Evolutionary conservation across 2,329 filamentous ascomycete species (phyloP), one percentile per base, ranked within the genome.

Genomic region (Fusarium guadeloupense): DNA sequence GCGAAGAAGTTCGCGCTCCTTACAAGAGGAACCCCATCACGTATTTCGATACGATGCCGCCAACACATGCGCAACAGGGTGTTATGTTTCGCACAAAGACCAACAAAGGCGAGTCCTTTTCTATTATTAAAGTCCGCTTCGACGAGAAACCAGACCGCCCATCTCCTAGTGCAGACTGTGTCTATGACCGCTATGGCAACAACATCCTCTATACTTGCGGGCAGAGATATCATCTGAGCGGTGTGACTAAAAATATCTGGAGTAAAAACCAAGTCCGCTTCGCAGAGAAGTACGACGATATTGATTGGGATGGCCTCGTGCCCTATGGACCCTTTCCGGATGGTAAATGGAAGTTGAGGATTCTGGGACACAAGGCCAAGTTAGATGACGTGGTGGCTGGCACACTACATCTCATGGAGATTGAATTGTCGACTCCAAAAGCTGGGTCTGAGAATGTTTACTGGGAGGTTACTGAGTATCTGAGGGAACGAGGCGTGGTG

Each of bases 11-110:
- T 44, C 43, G 46, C 17, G 40, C 35, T n/a, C 64, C 64, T 26
- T 55, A 67, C n/a, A 67, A 67, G 26, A 28, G 38, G 5, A 62
- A 58, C 28, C 64, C 64, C 5, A 67, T 67, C 43, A 57, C 55
- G 9, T 67, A 67, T 33, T 67, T 65, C 31, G 64, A 67, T 44
- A 67, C 64, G 6, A 41, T 53, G 28, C 64, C 64, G 4, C 64
- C 64, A 20, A 59, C 49, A 12, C 60, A 67, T 30, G 60, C 57
- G 5, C 60, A 62, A 13, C 48, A 54, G 17, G 64, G 60, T 10
- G 45, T 67, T 20, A 67, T 67, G 63, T 67, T 67, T 23, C 63
- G 64, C 19, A 65, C 63, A 31, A 67, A 67, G 39, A 48, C 49
- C 19, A 67, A 59, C 33, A 65, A 62, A 28, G 59, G 60, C 12